These are phyloP conservation scores for Ophiocordyceps camponoti-floridani DNA, from an alignment of 2,329 filamentous ascomycete species.

Conservation along the genomic window DNA sequence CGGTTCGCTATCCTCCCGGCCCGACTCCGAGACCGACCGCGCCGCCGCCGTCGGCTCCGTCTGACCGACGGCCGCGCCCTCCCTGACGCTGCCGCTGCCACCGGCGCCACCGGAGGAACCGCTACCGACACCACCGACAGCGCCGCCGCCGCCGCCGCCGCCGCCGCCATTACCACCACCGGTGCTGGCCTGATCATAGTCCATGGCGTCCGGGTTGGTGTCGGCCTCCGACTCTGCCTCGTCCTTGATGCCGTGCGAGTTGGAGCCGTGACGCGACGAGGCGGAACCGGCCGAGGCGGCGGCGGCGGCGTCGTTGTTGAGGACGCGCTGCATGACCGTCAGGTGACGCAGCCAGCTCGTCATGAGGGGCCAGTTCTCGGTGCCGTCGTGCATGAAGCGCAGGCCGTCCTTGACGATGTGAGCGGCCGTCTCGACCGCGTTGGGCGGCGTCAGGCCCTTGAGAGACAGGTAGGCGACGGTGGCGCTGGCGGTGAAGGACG, in stretches of 20 bases:
- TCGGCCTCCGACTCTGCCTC: conserved; percentile 36
- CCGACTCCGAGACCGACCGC: conserved; percentile 20
- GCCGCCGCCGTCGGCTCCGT: conserved; percentile 14
- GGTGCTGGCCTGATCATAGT: conserved; percentile 26
- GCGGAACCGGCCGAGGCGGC: conserved; percentile 8
- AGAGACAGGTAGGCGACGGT: conserved; percentile 45
- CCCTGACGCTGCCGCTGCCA: too few species aligned
- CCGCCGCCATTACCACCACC: background rate
- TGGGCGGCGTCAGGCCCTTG: conserved; percentile 37
- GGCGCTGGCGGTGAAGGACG: conserved; percentile 41
- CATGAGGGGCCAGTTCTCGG: conserved; percentile 41
- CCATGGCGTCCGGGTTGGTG: conserved; percentile 36
- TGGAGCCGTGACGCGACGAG: conserved; percentile 16
- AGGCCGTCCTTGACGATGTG: conserved; percentile 40
- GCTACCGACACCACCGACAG: too few species aligned
- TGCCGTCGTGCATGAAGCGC: conserved; percentile 39
- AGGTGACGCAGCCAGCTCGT: conserved; percentile 41
- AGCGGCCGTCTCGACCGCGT: conserved; percentile 37
- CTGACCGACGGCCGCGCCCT: conserved; percentile 8
- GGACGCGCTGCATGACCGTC: conserved; percentile 41
- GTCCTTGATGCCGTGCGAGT: conserved; percentile 26
- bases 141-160: conserved; percentile 5
- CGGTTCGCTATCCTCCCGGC: conserved; percentile 33
- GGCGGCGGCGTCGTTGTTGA: conserved; percentile 31
- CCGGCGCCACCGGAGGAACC: too few species aligned